These are phyloP conservation scores for Breviolum minutum DNA, from an alignment of 73 alveolate species.

Conservation along the genomic window DNA sequence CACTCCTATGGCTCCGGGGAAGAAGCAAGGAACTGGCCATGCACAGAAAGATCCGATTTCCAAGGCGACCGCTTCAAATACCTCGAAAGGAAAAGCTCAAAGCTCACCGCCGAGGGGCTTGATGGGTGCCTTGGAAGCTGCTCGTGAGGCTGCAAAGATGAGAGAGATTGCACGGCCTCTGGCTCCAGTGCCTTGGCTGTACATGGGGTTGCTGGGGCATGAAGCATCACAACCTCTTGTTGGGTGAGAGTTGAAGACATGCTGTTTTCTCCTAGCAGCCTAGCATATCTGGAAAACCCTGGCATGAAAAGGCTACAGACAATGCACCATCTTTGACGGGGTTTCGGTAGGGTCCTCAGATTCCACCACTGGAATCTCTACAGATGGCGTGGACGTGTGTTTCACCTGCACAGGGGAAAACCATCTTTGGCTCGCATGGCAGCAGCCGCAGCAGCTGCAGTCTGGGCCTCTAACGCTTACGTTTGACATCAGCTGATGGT, in stretches of 20 bases:
- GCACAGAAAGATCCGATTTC: neutral
- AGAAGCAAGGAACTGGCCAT: neutral
- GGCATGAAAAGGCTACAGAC: neutral
- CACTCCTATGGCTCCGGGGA: neutral
- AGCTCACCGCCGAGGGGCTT: slow-evolving; percentile 25
- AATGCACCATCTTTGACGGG: neutral
- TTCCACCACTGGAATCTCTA: neutral
- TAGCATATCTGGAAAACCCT: neutral
- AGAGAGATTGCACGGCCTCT: slow-evolving; percentile 52
- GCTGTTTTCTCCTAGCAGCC: neutral
- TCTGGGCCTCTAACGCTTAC: neutral
- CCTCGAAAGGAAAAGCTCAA: neutral
- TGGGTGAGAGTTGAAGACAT: neutral
- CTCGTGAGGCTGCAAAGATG: slow-evolving; percentile 45
- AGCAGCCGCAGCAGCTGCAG: slow-evolving; percentile 81
- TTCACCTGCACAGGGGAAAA: slow-evolving; percentile 5
- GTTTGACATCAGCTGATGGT: neutral
- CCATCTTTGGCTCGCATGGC: slow-evolving; percentile 92
- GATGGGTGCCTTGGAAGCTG: slow-evolving; percentile 72
- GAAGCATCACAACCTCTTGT: neutral
- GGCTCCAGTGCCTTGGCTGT: slow-evolving; percentile 1
- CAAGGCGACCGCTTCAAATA: neutral
- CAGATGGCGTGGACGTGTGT: neutral
- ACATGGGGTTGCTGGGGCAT: too few species aligned
- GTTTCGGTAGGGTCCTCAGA: neutral